Evolutionary conservation across 169 alveolate genomes (phyloP).

Genomic region (Cryptosporidium parvum): DNA sequence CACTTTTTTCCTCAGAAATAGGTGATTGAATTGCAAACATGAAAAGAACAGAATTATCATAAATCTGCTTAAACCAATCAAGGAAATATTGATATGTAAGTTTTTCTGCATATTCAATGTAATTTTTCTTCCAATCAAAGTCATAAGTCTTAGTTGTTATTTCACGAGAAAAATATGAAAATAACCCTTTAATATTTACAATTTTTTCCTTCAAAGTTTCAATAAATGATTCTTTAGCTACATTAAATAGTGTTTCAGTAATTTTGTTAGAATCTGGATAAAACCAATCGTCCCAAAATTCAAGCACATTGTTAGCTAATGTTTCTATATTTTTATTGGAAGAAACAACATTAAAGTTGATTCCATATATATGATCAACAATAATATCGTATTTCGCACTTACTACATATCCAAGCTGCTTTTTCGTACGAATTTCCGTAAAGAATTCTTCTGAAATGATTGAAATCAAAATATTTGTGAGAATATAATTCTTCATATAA

Average conservation of each 20-base stretch:
- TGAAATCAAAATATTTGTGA: not conserved
- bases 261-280: not conserved
- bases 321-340: conserved; percentile 11
- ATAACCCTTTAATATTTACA: not conserved
- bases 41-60: not conserved
- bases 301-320: conserved; percentile 12
- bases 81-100: conserved; percentile 17
- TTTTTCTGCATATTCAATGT: not conserved
- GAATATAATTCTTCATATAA: not conserved
- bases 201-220: not conserved
- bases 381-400: not conserved
- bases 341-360: conserved; percentile 5
- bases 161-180: not conserved
- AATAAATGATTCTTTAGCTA: conserved; percentile 1
- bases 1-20: not conserved
- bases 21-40: conserved; percentile 36
- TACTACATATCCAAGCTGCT: conserved; percentile 19
- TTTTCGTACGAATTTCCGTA: conserved; percentile 32
- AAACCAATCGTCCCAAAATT: conserved; percentile 39
- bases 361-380: conserved; percentile 5
- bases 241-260: not conserved
- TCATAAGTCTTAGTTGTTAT: conserved; percentile 2
- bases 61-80: conserved; percentile 18
- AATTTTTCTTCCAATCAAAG: not conserved
- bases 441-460: conserved; percentile 18